Evolutionary conservation across 2,329 filamentous ascomycete species (phyloP), one percentile per base, ranked within the genome.

Genomic region (Domatiomyces catenatus): DNA sequence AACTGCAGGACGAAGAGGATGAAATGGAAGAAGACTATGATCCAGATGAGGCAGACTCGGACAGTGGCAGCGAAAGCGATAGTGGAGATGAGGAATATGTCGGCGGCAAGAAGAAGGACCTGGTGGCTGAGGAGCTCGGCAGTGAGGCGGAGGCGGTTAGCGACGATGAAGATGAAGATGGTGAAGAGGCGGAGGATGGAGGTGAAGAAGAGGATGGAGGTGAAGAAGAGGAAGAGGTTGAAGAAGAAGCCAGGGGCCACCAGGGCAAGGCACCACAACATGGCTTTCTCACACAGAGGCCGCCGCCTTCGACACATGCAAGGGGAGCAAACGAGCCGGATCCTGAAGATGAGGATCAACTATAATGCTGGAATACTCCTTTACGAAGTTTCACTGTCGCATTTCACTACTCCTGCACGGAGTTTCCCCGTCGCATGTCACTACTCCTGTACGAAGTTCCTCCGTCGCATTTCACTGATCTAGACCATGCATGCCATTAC

Each of bases 1-100:
- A 72, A 59, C 66, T 75, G n/a, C 70, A 57, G 28, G 55, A 59
- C 26, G 55, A 56, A 42, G 59, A 71, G 56, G 69, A 72, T 44
- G 68, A 72, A 53, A 69, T 71, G 18, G 71, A 72, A 51, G 71
- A 74, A 51, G 71, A 73, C 53, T 74, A 73, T 54, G 69, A 74
- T 54, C 69, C 63, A 4, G 67, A 71, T 36, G 73, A 67, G 53
- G 71, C 71, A 39, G 70, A 70, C 7, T 72, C 70, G 58, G 71
- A 68, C 10, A 62, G 61, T 5, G 69, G 64, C 50, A 68, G 64
- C 54, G 69, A 69, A 1, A 67, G 69, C n/a, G 67, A 69, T 1
- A 67, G 69, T n/a, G 67, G 68, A 18, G 61, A 63, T 20, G 59
- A 60, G 0, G 62, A 59, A 7, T 49, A 60, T 18, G 59, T 59